Conservation (phyloP, 2,329 filamentous ascomycete species). For the Blastomyces silverae region DNA sequence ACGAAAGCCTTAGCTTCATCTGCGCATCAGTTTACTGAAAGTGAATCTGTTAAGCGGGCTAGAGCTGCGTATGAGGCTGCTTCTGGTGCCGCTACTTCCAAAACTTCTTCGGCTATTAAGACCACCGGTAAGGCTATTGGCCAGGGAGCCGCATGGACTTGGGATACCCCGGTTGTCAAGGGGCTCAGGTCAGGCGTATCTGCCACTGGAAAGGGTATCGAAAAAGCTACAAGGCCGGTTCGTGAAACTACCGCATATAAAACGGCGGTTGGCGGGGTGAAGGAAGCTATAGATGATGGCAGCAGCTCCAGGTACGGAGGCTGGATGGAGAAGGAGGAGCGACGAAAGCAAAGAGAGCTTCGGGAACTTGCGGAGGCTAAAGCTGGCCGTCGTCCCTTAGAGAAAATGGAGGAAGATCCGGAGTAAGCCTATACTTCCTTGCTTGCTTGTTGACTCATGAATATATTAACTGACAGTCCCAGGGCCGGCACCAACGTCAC, state of each 20-base stretch:
- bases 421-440: conserved; percentile 55
- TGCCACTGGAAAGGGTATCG: conserved; percentile 76
- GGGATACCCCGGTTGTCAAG: conserved; percentile 91
- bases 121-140: conserved; percentile 79
- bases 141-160: conserved; percentile 90
- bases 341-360: conserved; percentile 67
- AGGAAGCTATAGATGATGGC: conserved; percentile 93
- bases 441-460: conserved; percentile 19
- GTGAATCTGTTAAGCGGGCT: conserved; percentile 79
- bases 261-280: conserved; percentile 59
- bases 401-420: conserved; percentile 73
- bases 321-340: conserved; percentile 94
- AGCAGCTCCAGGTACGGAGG: conserved; percentile 94
- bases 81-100: conserved; percentile 71
- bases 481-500: conserved; percentile 94
- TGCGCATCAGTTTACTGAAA: conserved; percentile 87
- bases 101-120: conserved; percentile 73
- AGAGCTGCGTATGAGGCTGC: conserved; percentile 81
- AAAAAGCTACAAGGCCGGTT: conserved; percentile 91
- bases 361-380: conserved; percentile 58
- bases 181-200: conserved; percentile 80
- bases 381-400: conserved; percentile 46
- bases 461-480: conserved; percentile 28
- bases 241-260: conserved; percentile 93
- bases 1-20: conserved; percentile 89